phyloP scores from a whole-genome alignment of 108 stramenopile species.

The Stephanodiscus minutulus region DNA sequence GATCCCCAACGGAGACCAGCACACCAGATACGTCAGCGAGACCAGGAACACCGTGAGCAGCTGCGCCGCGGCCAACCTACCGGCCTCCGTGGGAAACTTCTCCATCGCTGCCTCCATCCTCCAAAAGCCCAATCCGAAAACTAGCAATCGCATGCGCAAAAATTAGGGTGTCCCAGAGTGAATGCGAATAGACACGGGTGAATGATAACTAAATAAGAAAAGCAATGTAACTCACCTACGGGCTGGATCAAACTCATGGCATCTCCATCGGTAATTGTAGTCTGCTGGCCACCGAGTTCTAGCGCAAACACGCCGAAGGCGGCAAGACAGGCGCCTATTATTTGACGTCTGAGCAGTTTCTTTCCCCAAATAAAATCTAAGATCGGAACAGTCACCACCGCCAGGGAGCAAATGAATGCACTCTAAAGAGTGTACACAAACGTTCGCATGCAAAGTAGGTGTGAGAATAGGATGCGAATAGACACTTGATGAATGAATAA shows the following conservation, averaged over 20 bases:
- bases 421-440: too few species aligned
- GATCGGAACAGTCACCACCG: constrained; percentile 89
- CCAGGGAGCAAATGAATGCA: constrained; percentile 91
- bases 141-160: too few species aligned
- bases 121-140: constrained; percentile 91
- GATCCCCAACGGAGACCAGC: constrained; percentile 32
- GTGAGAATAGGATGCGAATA: not conserved
- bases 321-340: constrained; percentile 69
- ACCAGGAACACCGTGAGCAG: constrained; percentile 73
- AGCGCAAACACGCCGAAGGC: constrained; percentile 84
- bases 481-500: not conserved
- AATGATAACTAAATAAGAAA: too few species aligned
- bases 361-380: constrained; percentile 77
- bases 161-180: too few species aligned
- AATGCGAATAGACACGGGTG: too few species aligned
- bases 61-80: constrained; percentile 81
- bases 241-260: constrained; percentile 75
- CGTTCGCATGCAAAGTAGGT: not conserved
- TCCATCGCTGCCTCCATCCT: constrained; percentile 72
- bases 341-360: constrained; percentile 49
- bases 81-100: constrained; percentile 67
- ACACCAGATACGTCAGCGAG: constrained; percentile 48
- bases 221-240: too few species aligned
- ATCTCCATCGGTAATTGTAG: constrained; percentile 60
- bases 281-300: constrained; percentile 60